phyloP scores from a whole-genome alignment of 23 red algal species.

The Gracilaria vermiculophylla region DNA sequence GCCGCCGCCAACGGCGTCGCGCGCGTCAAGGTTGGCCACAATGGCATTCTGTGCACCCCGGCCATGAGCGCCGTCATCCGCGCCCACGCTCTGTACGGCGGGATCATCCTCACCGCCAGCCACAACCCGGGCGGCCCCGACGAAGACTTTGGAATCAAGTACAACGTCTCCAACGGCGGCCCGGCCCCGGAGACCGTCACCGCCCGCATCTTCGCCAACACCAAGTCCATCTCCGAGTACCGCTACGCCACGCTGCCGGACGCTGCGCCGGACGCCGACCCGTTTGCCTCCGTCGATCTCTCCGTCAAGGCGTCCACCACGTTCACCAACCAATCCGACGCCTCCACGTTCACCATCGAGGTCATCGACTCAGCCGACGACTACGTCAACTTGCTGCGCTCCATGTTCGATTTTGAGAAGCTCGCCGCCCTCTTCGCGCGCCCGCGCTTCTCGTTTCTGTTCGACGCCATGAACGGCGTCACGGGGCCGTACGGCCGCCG shows the following conservation, averaged over 20 bases:
- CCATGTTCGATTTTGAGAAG: slow-evolving; percentile 92
- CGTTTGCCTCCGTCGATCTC: slow-evolving; percentile 67
- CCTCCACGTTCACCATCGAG: slow-evolving; percentile 70
- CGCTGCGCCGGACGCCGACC: slow-evolving; percentile 31
- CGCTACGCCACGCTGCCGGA: slow-evolving; percentile 44
- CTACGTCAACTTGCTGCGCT: slow-evolving; percentile 79
- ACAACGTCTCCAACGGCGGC: slow-evolving; percentile 83
- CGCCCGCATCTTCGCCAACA: slow-evolving; percentile 69
- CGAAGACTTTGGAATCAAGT: slow-evolving; percentile 98
- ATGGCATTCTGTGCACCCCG: slow-evolving; percentile 90
- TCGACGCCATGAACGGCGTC: slow-evolving; percentile 92
- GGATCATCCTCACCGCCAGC: slow-evolving; percentile 93
- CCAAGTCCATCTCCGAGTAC: slow-evolving; percentile 68
- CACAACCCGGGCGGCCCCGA: slow-evolving; percentile 93
- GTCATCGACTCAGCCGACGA: slow-evolving; percentile 87
- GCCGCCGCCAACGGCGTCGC: slow-evolving; percentile 87
- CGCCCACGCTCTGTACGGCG: slow-evolving; percentile 59
- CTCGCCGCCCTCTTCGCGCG: slow-evolving; percentile 57
- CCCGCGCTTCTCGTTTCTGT: slow-evolving; percentile 79
- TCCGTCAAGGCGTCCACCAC: slow-evolving; percentile 1
- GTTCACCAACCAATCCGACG: slow-evolving; percentile 28
- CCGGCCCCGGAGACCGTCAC: slow-evolving; percentile 89
- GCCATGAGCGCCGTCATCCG: slow-evolving; percentile 86
- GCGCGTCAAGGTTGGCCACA: slow-evolving; percentile 76
- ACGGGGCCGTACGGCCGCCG: slow-evolving; percentile 84